Percentiles rank a stretch among this genome's conserved stretches.
Evolutionary conservation across 345 rosid genomes (phyloP).

Genomic region (Ceriops tagal): DNA sequence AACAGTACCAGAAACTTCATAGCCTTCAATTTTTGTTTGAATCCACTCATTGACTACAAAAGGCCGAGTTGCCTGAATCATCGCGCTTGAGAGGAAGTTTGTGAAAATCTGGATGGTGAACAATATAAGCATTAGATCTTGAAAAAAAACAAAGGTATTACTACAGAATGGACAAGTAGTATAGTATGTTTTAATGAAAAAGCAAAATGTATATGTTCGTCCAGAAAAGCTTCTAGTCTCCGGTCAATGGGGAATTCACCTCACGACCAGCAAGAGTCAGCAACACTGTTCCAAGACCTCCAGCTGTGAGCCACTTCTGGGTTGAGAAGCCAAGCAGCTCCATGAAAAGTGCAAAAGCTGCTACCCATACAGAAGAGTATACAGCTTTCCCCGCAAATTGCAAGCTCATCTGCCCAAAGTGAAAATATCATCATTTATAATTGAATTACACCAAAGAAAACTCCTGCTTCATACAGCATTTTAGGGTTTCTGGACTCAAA

Average conservation of each 20-base stretch:
- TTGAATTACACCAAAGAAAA: background rate
- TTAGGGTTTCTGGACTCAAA: too few relatives aligned
- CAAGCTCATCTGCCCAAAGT: conserved; percentile 72
- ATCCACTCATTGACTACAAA: conserved; percentile 88
- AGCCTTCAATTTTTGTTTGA: conserved; percentile 88
- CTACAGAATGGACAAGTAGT: background rate
- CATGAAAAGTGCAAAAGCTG: conserved; percentile 88
- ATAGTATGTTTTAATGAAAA: background rate
- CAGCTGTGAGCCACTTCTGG: conserved; percentile 94
- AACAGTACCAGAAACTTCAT: conserved; percentile 97
- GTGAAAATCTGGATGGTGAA: conserved; percentile 67
- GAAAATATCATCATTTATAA: conserved; percentile 10
- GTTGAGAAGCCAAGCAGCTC: conserved; percentile 92
- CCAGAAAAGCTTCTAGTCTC: background rate
- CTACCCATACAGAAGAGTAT: conserved; percentile 90
- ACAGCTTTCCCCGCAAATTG: conserved; percentile 90
- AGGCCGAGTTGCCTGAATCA: conserved; percentile 93
- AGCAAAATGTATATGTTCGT: background rate
- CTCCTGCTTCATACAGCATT: too few relatives aligned
- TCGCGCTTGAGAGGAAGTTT: conserved; percentile 84
- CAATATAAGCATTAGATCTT: background rate
- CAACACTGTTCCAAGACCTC: conserved; percentile 95
- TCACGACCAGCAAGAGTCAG: conserved; percentile 98
- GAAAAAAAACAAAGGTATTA: background rate
- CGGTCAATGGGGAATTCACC: conserved; percentile 35